phyloP scores from a whole-genome alignment of 306 rosid genomes.

The Urtica urens region DNA sequence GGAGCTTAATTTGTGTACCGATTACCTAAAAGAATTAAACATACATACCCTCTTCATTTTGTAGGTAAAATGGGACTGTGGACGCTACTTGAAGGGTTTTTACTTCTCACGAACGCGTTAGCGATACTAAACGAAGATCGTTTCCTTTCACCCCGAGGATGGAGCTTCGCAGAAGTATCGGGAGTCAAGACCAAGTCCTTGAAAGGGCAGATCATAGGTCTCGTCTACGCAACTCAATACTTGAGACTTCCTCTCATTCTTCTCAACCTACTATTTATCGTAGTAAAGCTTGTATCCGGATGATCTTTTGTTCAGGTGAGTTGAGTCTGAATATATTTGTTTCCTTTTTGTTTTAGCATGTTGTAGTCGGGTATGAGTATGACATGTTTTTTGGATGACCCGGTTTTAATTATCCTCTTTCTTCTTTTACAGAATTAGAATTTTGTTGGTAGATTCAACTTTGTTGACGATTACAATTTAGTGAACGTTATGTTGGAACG shows the following conservation, averaged over 20 bases:
- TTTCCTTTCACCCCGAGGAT: constrained; percentile 63
- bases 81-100: constrained; percentile 70
- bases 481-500: too few relatives aligned
- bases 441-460: too few relatives aligned
- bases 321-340: background rate
- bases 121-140: constrained; percentile 82
- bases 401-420: too few relatives aligned
- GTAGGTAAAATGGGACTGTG: constrained; percentile 82
- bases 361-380: too few relatives aligned
- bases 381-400: too few relatives aligned
- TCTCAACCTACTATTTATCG: constrained; percentile 47
- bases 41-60: too few relatives aligned
- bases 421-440: too few relatives aligned
- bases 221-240: constrained; percentile 69
- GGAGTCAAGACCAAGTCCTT: constrained; percentile 58
- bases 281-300: constrained; percentile 64
- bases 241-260: constrained; percentile 75
- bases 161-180: constrained; percentile 59
- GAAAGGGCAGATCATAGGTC: constrained; percentile 71
- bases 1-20: too few relatives aligned
- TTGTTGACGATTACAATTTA: too few relatives aligned
- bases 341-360: too few relatives aligned
- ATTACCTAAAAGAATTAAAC: too few relatives aligned
- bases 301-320: constrained; percentile 40
- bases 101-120: constrained; percentile 72